A percentile compares a stretch with the other conserved stretches of the same genome.
These are phyloP conservation scores for Bruguiera sexangula DNA, from an alignment of 345 rosid species.

Conservation along the genomic window DNA sequence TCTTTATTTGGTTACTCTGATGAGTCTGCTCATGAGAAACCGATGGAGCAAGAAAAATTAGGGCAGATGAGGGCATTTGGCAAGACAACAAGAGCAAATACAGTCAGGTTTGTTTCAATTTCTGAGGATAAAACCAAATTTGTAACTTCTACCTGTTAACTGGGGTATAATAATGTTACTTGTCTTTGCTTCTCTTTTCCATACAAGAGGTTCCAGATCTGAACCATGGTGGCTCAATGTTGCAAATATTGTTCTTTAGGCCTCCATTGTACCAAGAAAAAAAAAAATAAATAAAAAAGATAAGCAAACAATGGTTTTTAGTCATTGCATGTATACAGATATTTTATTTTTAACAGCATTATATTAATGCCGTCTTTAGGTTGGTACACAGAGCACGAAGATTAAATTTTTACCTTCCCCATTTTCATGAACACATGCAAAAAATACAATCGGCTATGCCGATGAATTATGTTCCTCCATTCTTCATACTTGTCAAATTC, in stretches of 20 bases:
- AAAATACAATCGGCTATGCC: too few species aligned
- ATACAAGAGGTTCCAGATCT: too few species aligned
- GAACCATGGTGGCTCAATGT: too few species aligned
- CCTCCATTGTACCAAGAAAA: too few species aligned
- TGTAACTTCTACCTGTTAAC: not conserved
- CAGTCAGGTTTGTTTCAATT: slow-evolving; percentile 36
- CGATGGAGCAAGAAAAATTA: slow-evolving; percentile 33
- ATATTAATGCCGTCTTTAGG: too few species aligned
- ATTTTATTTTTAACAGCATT: too few species aligned
- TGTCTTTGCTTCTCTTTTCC: not conserved
- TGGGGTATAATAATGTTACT: not conserved
- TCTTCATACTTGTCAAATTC: slow-evolving; percentile 15
- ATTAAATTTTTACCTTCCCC: too few species aligned
- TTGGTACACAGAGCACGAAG: too few species aligned
- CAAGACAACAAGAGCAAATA: slow-evolving; percentile 29
- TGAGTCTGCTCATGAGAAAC: slow-evolving; percentile 38
- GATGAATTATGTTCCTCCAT: not conserved
- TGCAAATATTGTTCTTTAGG: too few species aligned
- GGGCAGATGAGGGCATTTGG: slow-evolving; percentile 30
- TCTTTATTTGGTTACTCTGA: slow-evolving; percentile 75
- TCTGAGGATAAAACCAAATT: slow-evolving; percentile 3
- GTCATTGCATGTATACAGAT: too few species aligned
- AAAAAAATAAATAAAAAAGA: too few species aligned
- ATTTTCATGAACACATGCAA: not conserved
- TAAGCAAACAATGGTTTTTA: too few species aligned